Conservation (phyloP, 176 grass and related monocot species). For the Oropetium thomaeum region DNA sequence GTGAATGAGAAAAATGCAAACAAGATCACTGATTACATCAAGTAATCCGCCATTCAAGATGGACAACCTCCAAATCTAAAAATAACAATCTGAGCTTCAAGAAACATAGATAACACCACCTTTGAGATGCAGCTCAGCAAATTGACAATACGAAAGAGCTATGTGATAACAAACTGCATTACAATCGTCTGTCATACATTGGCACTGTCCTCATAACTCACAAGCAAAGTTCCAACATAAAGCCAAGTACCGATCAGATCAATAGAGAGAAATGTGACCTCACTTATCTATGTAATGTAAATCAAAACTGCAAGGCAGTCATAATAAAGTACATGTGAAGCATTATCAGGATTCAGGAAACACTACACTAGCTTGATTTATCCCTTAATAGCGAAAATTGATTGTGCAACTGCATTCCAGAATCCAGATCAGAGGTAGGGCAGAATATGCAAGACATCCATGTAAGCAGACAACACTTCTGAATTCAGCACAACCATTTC, state of each 20-base stretch:
- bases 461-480: slow-evolving; percentile 78
- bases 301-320: slow-evolving; percentile 37
- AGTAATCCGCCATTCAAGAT: not conserved
- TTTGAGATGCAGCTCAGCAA: too few species aligned
- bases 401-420: slow-evolving; percentile 49
- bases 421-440: slow-evolving; percentile 59
- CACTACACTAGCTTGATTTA: slow-evolving; percentile 47
- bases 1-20: not conserved
- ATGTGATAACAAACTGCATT: not conserved
- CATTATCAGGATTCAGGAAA: slow-evolving; percentile 27
- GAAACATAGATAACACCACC: not conserved
- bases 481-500: slow-evolving; percentile 92
- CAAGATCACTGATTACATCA: not conserved
- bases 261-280: slow-evolving; percentile 6
- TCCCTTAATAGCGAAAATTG: slow-evolving; percentile 51
- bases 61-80: not conserved
- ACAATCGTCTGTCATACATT: slow-evolving; percentile 6
- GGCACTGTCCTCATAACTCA: not conserved
- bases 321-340: slow-evolving; percentile 43
- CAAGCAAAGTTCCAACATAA: slow-evolving; percentile 10
- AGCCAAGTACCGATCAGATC: not conserved
- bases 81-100: not conserved
- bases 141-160: not conserved
- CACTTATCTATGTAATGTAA: slow-evolving; percentile 35
- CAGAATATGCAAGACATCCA: slow-evolving; percentile 88